Conservation (phyloP, 2,329 filamentous ascomycete species). For the Hirsutella rhossiliensis region DNA sequence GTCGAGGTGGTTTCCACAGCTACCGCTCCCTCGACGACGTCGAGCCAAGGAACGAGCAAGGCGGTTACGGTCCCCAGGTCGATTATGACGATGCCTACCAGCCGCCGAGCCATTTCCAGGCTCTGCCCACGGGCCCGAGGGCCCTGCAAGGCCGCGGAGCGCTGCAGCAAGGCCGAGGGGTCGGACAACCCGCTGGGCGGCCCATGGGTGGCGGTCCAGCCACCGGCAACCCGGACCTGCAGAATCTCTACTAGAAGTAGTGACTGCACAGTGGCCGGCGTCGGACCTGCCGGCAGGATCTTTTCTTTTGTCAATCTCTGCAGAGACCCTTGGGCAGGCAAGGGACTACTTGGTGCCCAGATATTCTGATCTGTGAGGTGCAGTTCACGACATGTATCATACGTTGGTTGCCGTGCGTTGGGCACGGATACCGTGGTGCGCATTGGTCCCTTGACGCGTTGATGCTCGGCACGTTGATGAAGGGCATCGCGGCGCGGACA, state of each 20-base stretch:
- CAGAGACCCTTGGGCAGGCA: too few species aligned
- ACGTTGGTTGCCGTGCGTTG: too few species aligned
- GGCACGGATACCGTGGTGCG: too few species aligned
- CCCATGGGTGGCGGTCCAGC: slow-evolving; percentile 12
- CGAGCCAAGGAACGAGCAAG: slow-evolving; percentile 32
- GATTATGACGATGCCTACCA: slow-evolving; percentile 33
- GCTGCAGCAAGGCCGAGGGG: background rate
- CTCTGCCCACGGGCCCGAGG: slow-evolving; percentile 8
- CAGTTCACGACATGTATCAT: too few species aligned
- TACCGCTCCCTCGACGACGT: slow-evolving; percentile 62
- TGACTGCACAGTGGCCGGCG: background rate
- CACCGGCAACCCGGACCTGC: slow-evolving; percentile 20
- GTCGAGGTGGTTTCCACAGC: slow-evolving; percentile 36
- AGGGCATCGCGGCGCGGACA: too few species aligned
- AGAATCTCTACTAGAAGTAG: slow-evolving; percentile 25
- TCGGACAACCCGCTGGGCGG: slow-evolving; percentile 9
- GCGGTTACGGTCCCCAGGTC: slow-evolving; percentile 27
- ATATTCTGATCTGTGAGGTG: too few species aligned
- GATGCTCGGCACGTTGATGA: too few species aligned
- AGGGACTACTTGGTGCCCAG: too few species aligned
- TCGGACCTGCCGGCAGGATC: too few species aligned
- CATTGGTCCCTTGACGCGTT: too few species aligned
- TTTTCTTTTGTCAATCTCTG: too few species aligned
- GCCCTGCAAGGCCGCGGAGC: background rate
- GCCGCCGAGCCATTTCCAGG: slow-evolving; percentile 11